Conservation (phyloP, 257 asterid genomes). For the Craterostigma plantagineum region DNA sequence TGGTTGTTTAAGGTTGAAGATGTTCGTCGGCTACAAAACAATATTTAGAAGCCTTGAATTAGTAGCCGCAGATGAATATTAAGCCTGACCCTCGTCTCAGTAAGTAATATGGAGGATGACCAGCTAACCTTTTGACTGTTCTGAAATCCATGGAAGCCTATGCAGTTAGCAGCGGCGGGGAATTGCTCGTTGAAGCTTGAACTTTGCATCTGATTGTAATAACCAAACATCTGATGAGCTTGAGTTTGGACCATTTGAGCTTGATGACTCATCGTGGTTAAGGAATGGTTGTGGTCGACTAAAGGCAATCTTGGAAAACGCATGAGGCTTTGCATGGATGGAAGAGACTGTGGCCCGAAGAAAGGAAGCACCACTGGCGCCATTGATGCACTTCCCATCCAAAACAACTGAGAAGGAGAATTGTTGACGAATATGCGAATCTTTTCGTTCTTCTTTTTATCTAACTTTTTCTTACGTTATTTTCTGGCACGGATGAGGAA, state of each 20-base stretch:
- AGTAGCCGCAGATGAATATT: not conserved
- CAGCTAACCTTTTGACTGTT: too few relatives aligned
- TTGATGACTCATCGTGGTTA: conserved; percentile 19
- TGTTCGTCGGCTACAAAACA: too few relatives aligned
- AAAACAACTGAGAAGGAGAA: conserved; percentile 38
- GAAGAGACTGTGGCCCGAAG: conserved; percentile 28
- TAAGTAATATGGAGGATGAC: too few relatives aligned
- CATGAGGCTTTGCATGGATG: conserved; percentile 38
- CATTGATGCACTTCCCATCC: conserved; percentile 90
- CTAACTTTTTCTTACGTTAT: not conserved
- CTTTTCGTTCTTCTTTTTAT: not conserved
- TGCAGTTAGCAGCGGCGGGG: conserved; percentile 40
- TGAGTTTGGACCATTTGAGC: conserved; percentile 16
- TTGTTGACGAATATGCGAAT: not conserved
- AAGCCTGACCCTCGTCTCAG: conserved; percentile 5
- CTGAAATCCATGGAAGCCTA: conserved; percentile 43
- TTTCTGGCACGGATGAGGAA: too few relatives aligned
- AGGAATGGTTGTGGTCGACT: conserved; percentile 28
- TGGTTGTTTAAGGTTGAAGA: not conserved
- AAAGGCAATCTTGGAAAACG: conserved; percentile 33
- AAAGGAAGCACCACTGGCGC: conserved; percentile 62
- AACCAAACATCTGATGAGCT: conserved; percentile 17
- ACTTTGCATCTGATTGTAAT: conserved; percentile 33
- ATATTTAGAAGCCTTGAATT: too few relatives aligned
- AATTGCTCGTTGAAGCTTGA: conserved; percentile 34